phyloP scores from a whole-genome alignment of 192 early-diverging fungal genomes.

The Linnemannia hyalina region DNA sequence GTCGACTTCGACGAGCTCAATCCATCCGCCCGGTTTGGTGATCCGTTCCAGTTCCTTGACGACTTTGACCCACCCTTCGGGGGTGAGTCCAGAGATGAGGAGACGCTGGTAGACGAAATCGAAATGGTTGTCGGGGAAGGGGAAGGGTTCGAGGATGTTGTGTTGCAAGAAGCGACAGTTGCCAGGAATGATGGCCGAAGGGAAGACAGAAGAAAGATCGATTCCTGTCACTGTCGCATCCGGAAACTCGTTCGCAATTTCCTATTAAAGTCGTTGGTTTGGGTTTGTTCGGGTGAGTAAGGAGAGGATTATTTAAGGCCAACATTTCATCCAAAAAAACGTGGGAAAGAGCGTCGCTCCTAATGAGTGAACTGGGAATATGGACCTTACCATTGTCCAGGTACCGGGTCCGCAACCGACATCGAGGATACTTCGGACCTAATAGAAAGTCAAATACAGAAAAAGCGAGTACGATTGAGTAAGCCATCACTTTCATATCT shows the following conservation, averaged over 20 bases:
- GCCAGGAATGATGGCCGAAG: conserved; percentile 47
- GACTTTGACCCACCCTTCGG: conserved; percentile 31
- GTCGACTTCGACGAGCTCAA: conserved; percentile 49
- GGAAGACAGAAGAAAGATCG: conserved; percentile 59
- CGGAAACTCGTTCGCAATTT: conserved; percentile 64
- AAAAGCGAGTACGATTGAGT: neutral
- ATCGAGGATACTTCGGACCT: conserved; percentile 40
- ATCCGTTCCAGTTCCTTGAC: conserved; percentile 42
- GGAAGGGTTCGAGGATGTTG: conserved; percentile 34
- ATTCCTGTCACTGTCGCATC: conserved; percentile 58
- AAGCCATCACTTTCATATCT: neutral
- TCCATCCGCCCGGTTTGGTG: conserved; percentile 49
- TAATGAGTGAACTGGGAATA: neutral
- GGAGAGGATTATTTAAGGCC: neutral
- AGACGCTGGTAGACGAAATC: conserved; percentile 56
- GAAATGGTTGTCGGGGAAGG: conserved; percentile 55
- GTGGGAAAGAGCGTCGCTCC: too few species aligned
- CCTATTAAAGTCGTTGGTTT: conserved; percentile 10
- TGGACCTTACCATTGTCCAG: conserved; percentile 48
- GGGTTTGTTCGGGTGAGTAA: neutral
- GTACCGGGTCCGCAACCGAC: conserved; percentile 57
- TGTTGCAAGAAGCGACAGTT: conserved; percentile 44
- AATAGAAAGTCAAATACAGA: neutral
- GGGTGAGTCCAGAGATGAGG: conserved; percentile 30
- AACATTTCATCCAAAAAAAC: neutral